phyloP scores from a whole-genome alignment of 1,284 basidiomycete genomes.

The Tylopilus orsonianus region DNA sequence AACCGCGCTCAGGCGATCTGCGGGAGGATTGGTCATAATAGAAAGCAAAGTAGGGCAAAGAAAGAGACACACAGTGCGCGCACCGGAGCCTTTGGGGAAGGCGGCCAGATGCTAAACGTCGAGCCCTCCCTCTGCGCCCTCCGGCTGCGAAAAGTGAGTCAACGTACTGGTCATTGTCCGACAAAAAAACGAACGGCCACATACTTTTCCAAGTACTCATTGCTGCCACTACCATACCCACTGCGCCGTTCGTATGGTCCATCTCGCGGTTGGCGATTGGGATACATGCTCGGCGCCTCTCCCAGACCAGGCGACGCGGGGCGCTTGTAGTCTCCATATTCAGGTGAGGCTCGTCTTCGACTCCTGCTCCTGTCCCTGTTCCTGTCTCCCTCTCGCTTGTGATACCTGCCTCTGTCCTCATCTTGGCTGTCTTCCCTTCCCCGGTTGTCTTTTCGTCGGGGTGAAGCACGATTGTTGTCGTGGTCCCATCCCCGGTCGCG shows the following conservation, averaged over 20 bases:
- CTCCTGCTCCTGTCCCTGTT: conserved; percentile 20
- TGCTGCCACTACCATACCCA: conserved; percentile 25
- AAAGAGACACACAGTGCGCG: conserved; percentile 52
- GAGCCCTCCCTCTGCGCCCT: conserved; percentile 67
- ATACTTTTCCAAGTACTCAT: conserved; percentile 43
- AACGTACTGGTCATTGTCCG: background rate
- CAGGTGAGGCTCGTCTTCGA: conserved; percentile 26
- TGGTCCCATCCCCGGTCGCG: conserved; percentile 12
- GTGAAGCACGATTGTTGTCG: conserved; percentile 14
- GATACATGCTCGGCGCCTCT: conserved; percentile 44
- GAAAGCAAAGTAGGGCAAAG: background rate
- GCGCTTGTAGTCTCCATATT: conserved; percentile 35
- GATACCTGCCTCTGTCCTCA: conserved; percentile 12
- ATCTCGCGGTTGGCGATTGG: conserved; percentile 25
- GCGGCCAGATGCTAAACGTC: conserved; percentile 77
- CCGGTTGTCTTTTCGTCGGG: conserved; percentile 14
- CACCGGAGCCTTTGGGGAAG: conserved; percentile 72
- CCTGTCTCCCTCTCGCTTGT: conserved; percentile 14
- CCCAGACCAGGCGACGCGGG: conserved; percentile 17
- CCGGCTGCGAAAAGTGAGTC: conserved; percentile 51
- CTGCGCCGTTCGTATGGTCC: conserved; percentile 25
- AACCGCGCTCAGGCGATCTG: conserved; percentile 53
- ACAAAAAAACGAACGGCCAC: background rate
- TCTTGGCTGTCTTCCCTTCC: conserved; percentile 7
- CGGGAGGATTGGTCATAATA: conserved; percentile 3